Conservation (phyloP, 2,329 filamentous ascomycete genomes). For the Dactylonectria macrodidyma region DNA sequence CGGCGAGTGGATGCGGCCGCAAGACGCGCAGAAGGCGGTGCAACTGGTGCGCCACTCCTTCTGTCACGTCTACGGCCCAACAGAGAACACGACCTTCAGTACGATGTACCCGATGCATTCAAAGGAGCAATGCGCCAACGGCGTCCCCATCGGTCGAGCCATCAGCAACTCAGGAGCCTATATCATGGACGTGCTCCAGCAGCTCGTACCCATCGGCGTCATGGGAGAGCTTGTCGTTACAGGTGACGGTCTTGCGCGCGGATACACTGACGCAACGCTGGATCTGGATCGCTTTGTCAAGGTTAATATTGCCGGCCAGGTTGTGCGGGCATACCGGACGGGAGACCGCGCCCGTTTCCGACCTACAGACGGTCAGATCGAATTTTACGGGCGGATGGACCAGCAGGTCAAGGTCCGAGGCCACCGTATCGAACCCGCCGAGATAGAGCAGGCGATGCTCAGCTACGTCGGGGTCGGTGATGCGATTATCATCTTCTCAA, state of each 20-base stretch:
- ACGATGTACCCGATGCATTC: conserved; percentile 9
- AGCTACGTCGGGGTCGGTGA: not conserved
- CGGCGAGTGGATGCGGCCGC: conserved; percentile 35
- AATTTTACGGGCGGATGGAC: conserved; percentile 39
- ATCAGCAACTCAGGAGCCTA: conserved; percentile 41
- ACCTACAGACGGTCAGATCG: conserved; percentile 29
- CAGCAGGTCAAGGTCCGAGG: conserved; percentile 42
- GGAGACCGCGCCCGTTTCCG: conserved; percentile 35
- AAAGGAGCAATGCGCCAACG: conserved; percentile 23
- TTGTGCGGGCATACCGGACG: conserved; percentile 28
- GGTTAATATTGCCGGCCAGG: not conserved
- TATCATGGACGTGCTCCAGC: conserved; percentile 44
- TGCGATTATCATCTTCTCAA: not conserved
- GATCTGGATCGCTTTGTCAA: not conserved
- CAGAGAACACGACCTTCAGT: conserved; percentile 35
- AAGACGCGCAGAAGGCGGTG: too few species aligned
- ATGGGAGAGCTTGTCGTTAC: conserved; percentile 49
- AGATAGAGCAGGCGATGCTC: conserved; percentile 33
- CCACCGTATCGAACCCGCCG: conserved; percentile 42
- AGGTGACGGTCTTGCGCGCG: conserved; percentile 31
- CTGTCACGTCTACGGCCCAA: conserved; percentile 35
- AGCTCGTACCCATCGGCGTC: conserved; percentile 44
- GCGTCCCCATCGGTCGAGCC: conserved; percentile 40
- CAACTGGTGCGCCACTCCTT: not conserved
- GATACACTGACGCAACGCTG: not conserved